These are phyloP conservation scores for Ilex paraguariensis DNA, from an alignment of 305 asterid genomes.

Conservation along the genomic window DNA sequence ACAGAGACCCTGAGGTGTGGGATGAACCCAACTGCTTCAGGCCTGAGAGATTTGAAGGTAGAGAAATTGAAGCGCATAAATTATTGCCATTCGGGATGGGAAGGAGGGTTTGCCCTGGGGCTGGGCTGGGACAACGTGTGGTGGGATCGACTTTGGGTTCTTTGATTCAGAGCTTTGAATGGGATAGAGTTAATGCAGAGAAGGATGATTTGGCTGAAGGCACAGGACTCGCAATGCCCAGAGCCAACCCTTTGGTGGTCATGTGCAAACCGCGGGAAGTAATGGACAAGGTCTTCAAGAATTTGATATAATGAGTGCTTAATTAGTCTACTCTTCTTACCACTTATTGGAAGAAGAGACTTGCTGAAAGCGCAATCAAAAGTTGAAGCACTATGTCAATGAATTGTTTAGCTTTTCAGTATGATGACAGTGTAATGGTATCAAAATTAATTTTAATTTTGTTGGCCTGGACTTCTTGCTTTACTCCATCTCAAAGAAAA, in stretches of 20 bases:
- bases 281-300: background rate
- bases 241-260: slow-evolving; percentile 22
- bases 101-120: slow-evolving; percentile 39
- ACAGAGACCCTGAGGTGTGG: slow-evolving; percentile 15
- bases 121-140: slow-evolving; percentile 29
- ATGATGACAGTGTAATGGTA: too few species aligned
- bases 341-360: too few species aligned
- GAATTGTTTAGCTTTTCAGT: too few species aligned
- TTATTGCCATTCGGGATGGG: slow-evolving; percentile 35
- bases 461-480: too few species aligned
- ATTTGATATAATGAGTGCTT: too few species aligned
- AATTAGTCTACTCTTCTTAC: too few species aligned
- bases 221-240: slow-evolving; percentile 22
- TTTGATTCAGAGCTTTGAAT: slow-evolving; percentile 31
- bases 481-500: too few species aligned
- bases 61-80: slow-evolving; percentile 13
- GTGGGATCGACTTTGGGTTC: slow-evolving; percentile 30
- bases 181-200: slow-evolving; percentile 25
- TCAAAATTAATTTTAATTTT: too few species aligned
- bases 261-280: slow-evolving; percentile 22
- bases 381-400: too few species aligned
- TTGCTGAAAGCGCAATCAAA: too few species aligned
- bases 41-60: slow-evolving; percentile 28
- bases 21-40: slow-evolving; percentile 18
- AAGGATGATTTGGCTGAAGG: slow-evolving; percentile 23